phyloP scores from a whole-genome alignment of 805 yeast species.

The Saturnispora dispora region DNA sequence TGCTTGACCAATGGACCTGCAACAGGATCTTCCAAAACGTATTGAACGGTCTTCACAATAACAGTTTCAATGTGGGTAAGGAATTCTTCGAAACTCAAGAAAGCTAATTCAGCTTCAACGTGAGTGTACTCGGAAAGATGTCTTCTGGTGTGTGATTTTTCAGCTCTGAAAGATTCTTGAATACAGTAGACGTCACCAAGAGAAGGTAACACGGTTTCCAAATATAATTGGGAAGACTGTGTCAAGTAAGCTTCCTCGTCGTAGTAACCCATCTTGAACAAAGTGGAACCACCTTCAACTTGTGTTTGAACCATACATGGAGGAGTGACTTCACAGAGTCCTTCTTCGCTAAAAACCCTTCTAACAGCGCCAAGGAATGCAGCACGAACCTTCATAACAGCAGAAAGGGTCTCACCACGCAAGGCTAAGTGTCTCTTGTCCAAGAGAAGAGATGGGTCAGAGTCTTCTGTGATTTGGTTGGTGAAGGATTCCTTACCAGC shows the following conservation, averaged over 20 bases:
- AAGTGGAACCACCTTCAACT: constrained; percentile 98
- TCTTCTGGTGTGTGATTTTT: constrained; percentile 97
- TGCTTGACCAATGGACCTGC: constrained; percentile 86
- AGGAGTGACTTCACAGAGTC: constrained; percentile 86
- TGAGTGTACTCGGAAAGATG: constrained; percentile 96
- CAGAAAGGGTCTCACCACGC: constrained; percentile 90
- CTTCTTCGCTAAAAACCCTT: constrained; percentile 65
- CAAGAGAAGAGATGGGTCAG: constrained; percentile 85
- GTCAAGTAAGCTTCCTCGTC: constrained; percentile 96
- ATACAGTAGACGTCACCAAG: constrained; percentile 95
- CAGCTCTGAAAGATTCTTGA: constrained; percentile 99
- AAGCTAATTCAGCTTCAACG: constrained; percentile 89
- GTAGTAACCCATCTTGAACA: constrained; percentile 87
- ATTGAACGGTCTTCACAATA: constrained; percentile 57
- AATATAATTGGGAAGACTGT: constrained; percentile 92
- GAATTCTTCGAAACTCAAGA: constrained; percentile 79
- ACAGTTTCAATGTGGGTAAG: constrained; percentile 77
- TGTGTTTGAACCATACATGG: constrained; percentile 99
- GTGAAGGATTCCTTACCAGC: constrained; percentile 92
- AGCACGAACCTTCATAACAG: constrained; percentile 93
- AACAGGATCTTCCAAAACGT: constrained; percentile 79
- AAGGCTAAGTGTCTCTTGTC: constrained; percentile 95
- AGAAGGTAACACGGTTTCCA: constrained; percentile 94
- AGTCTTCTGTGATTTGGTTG: constrained; percentile 86
- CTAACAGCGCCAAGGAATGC: constrained; percentile 64